Evolutionary conservation across 805 yeast species (phyloP).

Genomic region (Candida caryicola): DNA sequence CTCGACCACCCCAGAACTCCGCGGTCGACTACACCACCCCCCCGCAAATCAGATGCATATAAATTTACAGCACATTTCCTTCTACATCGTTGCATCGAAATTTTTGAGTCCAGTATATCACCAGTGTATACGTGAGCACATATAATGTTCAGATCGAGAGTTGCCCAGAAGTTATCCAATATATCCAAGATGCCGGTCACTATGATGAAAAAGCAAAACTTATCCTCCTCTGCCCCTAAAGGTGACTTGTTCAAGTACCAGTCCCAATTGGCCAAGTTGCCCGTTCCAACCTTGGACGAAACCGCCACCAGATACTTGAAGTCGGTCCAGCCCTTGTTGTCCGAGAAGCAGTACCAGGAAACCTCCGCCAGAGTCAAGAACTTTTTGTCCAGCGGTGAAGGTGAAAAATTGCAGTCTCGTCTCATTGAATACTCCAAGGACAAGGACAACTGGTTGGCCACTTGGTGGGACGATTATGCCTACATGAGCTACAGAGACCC

Average conservation of each 20-base stretch:
- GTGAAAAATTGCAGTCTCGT: conserved; percentile 66
- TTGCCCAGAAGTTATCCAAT: conserved; percentile 3
- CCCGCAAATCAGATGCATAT: neutral
- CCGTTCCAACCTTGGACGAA: conserved; percentile 77
- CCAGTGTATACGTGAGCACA: neutral
- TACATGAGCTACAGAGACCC: conserved; percentile 91
- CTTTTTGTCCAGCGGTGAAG: conserved; percentile 57
- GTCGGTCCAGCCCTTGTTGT: conserved; percentile 67
- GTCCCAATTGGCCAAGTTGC: conserved; percentile 71
- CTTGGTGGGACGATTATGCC: conserved; percentile 93
- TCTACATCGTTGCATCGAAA: neutral
- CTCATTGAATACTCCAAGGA: conserved; percentile 54
- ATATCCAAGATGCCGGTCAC: conserved; percentile 1
- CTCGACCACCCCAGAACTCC: neutral
- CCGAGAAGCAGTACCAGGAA: conserved; percentile 46
- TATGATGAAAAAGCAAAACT: conserved; percentile 5
- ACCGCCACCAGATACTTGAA: conserved; percentile 69
- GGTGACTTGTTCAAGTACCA: conserved; percentile 77
- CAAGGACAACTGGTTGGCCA: conserved; percentile 84
- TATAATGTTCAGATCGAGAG: conserved; percentile 8
- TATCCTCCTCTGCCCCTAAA: conserved; percentile 33
- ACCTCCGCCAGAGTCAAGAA: conserved; percentile 61
- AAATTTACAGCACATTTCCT: neutral
- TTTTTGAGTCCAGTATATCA: neutral
- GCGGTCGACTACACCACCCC: neutral